Evolutionary conservation across 768 basidiomycete genomes (phyloP).

Genomic region (Royoungia palumana): DNA sequence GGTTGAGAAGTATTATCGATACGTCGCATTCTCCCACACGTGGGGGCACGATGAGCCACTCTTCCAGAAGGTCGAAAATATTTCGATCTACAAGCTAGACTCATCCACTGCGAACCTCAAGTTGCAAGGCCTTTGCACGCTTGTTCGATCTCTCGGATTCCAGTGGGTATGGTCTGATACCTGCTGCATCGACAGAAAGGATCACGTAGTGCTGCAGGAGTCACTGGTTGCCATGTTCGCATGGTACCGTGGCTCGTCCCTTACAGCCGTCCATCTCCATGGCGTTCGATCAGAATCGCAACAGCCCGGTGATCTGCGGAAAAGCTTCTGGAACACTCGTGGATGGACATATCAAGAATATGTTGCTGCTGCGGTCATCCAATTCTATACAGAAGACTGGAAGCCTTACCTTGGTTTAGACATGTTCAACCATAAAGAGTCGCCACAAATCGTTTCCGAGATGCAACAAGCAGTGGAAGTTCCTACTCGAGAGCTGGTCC

Average conservation of each 20-base stretch:
- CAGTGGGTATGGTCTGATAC: background rate
- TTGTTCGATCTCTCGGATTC: background rate
- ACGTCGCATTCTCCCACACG: background rate
- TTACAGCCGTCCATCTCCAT: background rate
- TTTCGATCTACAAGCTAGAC: background rate
- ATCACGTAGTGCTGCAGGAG: background rate
- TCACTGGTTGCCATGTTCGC: constrained; percentile 1
- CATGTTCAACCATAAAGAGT: background rate
- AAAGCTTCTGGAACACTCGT: background rate
- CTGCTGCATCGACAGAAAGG: background rate
- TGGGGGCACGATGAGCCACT: background rate
- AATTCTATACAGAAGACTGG: background rate
- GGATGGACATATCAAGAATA: constrained; percentile 3
- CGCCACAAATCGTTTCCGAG: background rate
- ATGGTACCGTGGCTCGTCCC: background rate
- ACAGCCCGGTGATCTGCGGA: background rate
- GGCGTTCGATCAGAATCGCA: background rate
- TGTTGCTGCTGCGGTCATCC: background rate
- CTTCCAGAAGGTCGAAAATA: background rate
- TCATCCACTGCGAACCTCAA: background rate
- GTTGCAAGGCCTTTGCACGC: background rate
- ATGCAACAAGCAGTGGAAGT: background rate
- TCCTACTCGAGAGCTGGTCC: background rate
- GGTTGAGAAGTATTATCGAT: background rate
- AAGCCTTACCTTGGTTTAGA: background rate